These are phyloP conservation scores for Botryosphaeria agaves DNA, from an alignment of 2,329 filamentous ascomycete species.

Conservation along the genomic window DNA sequence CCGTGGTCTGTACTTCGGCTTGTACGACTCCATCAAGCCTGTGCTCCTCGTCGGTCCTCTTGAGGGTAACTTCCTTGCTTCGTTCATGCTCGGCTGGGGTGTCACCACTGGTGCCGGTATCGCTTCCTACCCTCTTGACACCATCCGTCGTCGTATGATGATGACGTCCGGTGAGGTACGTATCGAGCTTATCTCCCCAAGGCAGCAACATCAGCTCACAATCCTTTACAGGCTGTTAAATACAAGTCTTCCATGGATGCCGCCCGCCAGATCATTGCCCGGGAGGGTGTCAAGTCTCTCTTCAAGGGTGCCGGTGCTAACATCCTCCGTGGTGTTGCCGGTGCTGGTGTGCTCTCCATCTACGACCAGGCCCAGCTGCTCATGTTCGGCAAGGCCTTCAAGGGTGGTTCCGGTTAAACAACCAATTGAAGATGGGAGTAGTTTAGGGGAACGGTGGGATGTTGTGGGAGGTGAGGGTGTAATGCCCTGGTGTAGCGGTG, in stretches of 20 bases:
- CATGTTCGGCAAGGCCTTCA: constrained; percentile 99
- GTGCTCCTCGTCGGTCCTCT: constrained; percentile 82
- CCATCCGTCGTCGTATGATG: constrained; percentile 99
- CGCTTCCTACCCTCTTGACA: constrained; percentile 99
- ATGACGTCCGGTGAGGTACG: constrained; percentile 73
- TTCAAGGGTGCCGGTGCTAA: constrained; percentile 99
- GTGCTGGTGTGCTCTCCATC: constrained; percentile 99
- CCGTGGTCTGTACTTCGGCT: constrained; percentile 99
- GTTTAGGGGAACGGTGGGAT: no score
- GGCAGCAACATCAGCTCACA: constrained; percentile 1
- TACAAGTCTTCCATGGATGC: constrained; percentile 96
- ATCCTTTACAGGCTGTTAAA: constrained; percentile 78
- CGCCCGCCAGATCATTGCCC: constrained; percentile 88
- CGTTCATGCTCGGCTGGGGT: constrained; percentile 94
- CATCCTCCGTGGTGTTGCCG: constrained; percentile 99
- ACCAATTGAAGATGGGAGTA: neutral
- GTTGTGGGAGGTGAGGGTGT: constrained; percentile 12
- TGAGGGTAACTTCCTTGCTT: constrained; percentile 98
- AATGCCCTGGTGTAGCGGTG: constrained; percentile 1
- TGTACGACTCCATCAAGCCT: constrained; percentile 99
- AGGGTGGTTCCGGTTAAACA: constrained; percentile 34
- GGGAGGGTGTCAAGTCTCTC: constrained; percentile 95
- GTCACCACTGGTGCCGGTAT: constrained; percentile 99
- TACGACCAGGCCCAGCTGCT: constrained; percentile 99
- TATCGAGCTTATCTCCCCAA: constrained; percentile 6